Evolutionary conservation across 2,329 filamentous ascomycete species (phyloP).

Genomic region (Aspergillus sp.): DNA sequence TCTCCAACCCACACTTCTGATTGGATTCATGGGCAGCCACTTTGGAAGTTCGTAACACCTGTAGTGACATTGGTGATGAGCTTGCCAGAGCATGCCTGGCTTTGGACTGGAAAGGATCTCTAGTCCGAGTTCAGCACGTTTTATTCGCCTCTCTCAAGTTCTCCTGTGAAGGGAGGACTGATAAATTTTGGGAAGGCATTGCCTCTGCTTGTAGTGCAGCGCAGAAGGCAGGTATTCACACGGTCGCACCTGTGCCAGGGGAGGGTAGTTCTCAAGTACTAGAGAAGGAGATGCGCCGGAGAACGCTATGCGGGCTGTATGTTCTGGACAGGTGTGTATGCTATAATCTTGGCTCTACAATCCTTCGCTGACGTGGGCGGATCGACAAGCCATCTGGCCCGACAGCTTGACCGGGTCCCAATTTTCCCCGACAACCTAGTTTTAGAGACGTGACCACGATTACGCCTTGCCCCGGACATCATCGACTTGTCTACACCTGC

Average conservation of each 20-base stretch:
- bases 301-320: slow-evolving; percentile 11
- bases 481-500: not conserved
- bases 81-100: not conserved
- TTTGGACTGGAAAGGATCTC: slow-evolving; percentile 2
- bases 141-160: slow-evolving; percentile 3
- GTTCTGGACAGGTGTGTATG: slow-evolving; percentile 7
- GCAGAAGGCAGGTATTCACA: slow-evolving; percentile 5
- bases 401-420: slow-evolving; percentile 7
- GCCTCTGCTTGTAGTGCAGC: not conserved
- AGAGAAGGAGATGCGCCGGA: slow-evolving; percentile 8
- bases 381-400: slow-evolving; percentile 5
- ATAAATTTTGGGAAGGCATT: slow-evolving; percentile 6
- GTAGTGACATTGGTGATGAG: not conserved
- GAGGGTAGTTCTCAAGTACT: not conserved
- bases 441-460: not conserved
- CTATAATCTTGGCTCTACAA: no score
- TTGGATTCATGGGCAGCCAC: not conserved
- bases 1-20: slow-evolving; percentile 3
- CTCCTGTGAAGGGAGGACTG: slow-evolving; percentile 5
- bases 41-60: slow-evolving; percentile 5
- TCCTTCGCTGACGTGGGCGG: no score
- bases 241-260: not conserved
- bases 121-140: slow-evolving; percentile 9
- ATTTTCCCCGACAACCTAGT: slow-evolving; percentile 1
- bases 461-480: not conserved